phyloP scores from a whole-genome alignment of 202 grass and related monocot species.

The Digitaria exilis region DNA sequence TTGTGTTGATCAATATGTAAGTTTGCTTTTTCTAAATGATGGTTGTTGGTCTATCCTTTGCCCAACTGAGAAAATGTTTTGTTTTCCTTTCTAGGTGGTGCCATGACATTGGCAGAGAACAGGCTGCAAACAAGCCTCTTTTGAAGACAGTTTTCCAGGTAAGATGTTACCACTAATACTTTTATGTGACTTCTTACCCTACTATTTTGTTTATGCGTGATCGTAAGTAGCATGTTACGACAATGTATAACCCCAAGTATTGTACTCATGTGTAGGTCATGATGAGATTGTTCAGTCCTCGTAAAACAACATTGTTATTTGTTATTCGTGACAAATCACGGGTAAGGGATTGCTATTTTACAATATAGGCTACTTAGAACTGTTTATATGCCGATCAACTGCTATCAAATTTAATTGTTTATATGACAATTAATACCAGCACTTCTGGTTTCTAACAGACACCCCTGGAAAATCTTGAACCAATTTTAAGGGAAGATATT shows the following conservation, averaged over 20 bases:
- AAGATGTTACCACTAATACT: conserved; percentile 21
- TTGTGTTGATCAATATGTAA: conserved; percentile 99
- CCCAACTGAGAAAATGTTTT: conserved; percentile 20
- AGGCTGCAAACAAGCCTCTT: conserved; percentile 94
- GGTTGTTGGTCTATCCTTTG: conserved; percentile 15
- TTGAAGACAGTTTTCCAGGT: conserved; percentile 98
- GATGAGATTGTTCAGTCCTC: conserved; percentile 94
- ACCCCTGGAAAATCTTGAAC: conserved; percentile 90
- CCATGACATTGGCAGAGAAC: conserved; percentile 97
- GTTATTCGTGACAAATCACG: conserved; percentile 97
- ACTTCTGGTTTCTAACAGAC: conserved; percentile 59
- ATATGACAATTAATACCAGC: conserved; percentile 3
- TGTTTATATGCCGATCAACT: background rate
- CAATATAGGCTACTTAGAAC: conserved; percentile 11
- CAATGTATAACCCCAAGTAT: conserved; percentile 31
- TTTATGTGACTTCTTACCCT: background rate
- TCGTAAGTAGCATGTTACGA: background rate
- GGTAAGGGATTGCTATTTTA: conserved; percentile 42
- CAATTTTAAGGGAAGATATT: conserved; percentile 94
- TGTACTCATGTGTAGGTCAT: conserved; percentile 63
- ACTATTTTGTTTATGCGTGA: conserved; percentile 28
- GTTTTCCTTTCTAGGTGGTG: conserved; percentile 82
- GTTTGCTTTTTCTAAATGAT: conserved; percentile 32
- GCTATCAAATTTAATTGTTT: conserved; percentile 24
- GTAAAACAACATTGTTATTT: conserved; percentile 87